Evolutionary conservation across 2,329 filamentous ascomycete genomes (phyloP).

Genomic region (Aspergillus aculeatus): DNA sequence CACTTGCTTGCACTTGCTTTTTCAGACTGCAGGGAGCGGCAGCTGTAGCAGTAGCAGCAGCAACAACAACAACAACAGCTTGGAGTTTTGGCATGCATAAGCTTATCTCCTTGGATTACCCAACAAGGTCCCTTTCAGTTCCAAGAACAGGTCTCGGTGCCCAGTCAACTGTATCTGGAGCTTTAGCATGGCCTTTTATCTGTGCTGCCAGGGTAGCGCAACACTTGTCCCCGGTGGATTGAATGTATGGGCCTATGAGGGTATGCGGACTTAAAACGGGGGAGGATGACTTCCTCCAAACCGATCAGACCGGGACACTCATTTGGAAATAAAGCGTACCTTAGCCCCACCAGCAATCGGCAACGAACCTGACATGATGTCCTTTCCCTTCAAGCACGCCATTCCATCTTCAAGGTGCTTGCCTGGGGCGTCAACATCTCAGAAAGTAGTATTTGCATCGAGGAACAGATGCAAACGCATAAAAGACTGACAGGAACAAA

Average conservation of each 20-base stretch:
- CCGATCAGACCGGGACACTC: slow-evolving; percentile 33
- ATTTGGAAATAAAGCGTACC: slow-evolving; percentile 33
- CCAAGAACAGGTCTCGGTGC: not conserved
- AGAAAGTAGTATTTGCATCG: not conserved
- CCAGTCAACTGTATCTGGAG: not conserved
- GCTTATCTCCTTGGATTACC: not conserved
- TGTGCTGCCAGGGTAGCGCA: slow-evolving; percentile 2
- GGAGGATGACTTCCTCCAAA: slow-evolving; percentile 6
- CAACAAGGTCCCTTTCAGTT: not conserved
- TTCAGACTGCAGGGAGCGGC: not conserved
- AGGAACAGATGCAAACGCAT: not conserved
- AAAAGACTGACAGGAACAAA: not conserved
- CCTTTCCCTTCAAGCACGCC: slow-evolving; percentile 3
- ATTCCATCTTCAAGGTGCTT: not conserved
- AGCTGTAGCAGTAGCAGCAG: not conserved
- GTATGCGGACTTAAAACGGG: slow-evolving; percentile 3
- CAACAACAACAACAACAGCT: too few relatives aligned
- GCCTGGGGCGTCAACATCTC: not conserved
- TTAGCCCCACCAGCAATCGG: slow-evolving; percentile 30
- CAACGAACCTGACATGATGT: slow-evolving; percentile 21
- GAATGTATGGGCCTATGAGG: not conserved
- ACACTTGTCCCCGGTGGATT: not conserved
- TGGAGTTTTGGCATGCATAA: slow-evolving; percentile 1
- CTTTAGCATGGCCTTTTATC: slow-evolving; percentile 2
- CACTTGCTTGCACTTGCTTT: not conserved